These are phyloP conservation scores for Trichosanthes cucumerina DNA, from an alignment of 306 rosid genomes.

Conservation along the genomic window DNA sequence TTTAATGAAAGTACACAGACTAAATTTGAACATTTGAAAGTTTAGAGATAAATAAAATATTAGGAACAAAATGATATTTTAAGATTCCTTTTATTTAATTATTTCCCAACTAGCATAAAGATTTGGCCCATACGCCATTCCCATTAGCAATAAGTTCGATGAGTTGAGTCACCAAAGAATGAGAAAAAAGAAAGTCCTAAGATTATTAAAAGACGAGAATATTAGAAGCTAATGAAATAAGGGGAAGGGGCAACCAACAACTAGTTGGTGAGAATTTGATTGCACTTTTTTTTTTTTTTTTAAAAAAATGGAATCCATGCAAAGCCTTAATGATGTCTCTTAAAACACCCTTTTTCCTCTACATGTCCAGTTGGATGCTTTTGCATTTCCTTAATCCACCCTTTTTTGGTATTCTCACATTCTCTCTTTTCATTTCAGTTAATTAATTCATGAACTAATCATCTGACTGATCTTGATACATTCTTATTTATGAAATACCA, in stretches of 20 bases:
- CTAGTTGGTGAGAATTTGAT: not conserved
- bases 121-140: not conserved
- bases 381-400: not conserved
- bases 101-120: not conserved
- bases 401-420: not conserved
- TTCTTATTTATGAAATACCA: not conserved
- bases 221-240: not conserved
- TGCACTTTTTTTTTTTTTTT: not conserved
- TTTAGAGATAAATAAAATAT: too few relatives aligned
- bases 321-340: not conserved
- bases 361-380: not conserved
- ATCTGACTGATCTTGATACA: not conserved
- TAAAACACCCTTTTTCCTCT: not conserved
- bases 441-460: not conserved
- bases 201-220: not conserved
- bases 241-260: not conserved
- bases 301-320: conserved; percentile 9
- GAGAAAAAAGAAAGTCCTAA: not conserved
- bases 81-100: not conserved
- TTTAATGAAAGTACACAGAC: too few relatives aligned
- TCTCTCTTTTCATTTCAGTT: not conserved
- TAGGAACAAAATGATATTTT: too few relatives aligned
- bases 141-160: not conserved
- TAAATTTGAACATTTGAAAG: too few relatives aligned
- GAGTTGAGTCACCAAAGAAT: not conserved